Base-by-base conservation (phyloP, 1,139 yeast genomes). In the Taphrina pruni region DNA sequence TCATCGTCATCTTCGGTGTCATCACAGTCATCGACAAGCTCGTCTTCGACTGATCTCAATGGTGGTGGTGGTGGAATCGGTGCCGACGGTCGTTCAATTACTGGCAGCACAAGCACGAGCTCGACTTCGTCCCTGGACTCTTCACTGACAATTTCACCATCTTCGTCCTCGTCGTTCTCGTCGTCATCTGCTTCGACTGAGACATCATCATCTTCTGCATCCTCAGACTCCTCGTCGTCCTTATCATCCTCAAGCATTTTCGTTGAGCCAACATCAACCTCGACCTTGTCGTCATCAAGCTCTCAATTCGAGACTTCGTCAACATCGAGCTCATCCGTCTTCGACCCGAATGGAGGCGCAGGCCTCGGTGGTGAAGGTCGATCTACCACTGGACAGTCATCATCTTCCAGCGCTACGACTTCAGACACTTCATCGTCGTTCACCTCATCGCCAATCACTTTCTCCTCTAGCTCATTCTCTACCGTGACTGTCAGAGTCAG, bases 381-480 rank as follows among this genome's bases (percentile, higher is more conserved):
- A 54, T 54, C 58, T 14, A 54, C 45, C 12, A 54, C 58, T 11
- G 20, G 12, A 2, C 17, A 17, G 8, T 9, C 55, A 8, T 21
- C 38, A 21, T 50, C 55, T 14, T 3, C 55, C 9, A 17, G 52
- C 21, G 11, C 32, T 21, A 21, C 20, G 12, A 2, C 21, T 46
- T 8, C 32, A 17, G n/a, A 11, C 1, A 14, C 58, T 38, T 35
- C 58, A n/a, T 12, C 58, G 26, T 35, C 43, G n/a, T 35, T 20
- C 6, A 38, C 20, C 36, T 12, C 41, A 8, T 11, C 43, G 7
- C 26, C 26, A 14, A 17, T 54, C 14, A 26, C 58, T 32, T 36
- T 35, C 43, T 35, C 58, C 20, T 11, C 58, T 2, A 54, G 43
- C 43, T 54, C 58, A 6, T 54, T 38, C 58, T 54, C 58, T 14